These are phyloP conservation scores for Catenaria anguillulae DNA, from an alignment of 371 early-diverging fungal species.

Conservation along the genomic window DNA sequence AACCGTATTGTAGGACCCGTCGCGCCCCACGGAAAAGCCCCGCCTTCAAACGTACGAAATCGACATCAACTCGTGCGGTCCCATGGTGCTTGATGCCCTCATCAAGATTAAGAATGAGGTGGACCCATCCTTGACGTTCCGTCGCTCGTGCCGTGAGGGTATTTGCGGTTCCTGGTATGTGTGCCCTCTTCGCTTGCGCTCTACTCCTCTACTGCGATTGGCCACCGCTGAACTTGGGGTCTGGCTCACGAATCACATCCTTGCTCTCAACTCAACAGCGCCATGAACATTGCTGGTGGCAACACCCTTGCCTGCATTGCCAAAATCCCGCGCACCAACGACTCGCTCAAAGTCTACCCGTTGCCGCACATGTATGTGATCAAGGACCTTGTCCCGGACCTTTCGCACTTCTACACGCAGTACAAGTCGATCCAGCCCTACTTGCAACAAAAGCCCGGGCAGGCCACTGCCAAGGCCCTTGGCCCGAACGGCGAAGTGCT, in stretches of 20 bases:
- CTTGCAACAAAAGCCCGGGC: conserved; percentile 62
- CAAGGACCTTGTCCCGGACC: conserved; percentile 77
- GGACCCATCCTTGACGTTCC: conserved; percentile 82
- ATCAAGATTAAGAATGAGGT: conserved; percentile 85
- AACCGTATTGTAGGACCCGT: conserved; percentile 53
- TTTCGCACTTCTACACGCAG: conserved; percentile 91
- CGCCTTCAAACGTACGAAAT: conserved; percentile 69
- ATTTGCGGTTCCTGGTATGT: background rate
- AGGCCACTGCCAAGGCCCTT: background rate
- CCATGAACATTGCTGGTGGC: conserved; percentile 90
- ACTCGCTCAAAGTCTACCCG: conserved; percentile 76
- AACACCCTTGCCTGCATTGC: conserved; percentile 89
- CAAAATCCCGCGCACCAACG: conserved; percentile 52
- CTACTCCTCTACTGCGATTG: conserved; percentile 3
- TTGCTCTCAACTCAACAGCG: too few relatives aligned
- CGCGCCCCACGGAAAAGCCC: conserved; percentile 76
- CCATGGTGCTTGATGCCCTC: conserved; percentile 73
- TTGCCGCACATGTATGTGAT: conserved; percentile 87
- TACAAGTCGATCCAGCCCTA: conserved; percentile 91
- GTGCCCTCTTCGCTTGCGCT: background rate
- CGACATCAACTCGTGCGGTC: conserved; percentile 78
- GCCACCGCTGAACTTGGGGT: too few relatives aligned
- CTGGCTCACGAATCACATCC: too few relatives aligned
- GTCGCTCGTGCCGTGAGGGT: conserved; percentile 62
- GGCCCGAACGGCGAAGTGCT: conserved; percentile 33